Evolutionary conservation across 164 flowering plant genomes (phyloP).

Genomic region (Kingdonia uniflora): DNA sequence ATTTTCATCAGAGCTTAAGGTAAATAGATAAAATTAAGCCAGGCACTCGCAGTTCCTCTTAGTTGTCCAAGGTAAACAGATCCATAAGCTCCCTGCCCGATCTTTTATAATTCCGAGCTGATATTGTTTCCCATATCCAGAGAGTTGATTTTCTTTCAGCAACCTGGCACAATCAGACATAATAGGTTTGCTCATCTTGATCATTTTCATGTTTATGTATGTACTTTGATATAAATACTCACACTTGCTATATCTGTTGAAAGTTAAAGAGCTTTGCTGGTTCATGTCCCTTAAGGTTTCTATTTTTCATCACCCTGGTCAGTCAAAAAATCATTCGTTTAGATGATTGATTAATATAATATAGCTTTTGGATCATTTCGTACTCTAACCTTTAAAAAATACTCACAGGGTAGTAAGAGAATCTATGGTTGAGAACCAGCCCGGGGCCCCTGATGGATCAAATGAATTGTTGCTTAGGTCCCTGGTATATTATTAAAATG

Average conservation of each 20-base stretch:
- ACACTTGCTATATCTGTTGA: conserved; percentile 78
- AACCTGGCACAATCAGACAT: conserved; percentile 30
- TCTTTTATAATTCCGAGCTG: conserved; percentile 47
- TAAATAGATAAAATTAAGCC: no score
- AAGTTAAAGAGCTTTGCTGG: conserved; percentile 50
- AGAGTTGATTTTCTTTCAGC: conserved; percentile 59
- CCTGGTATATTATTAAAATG: conserved; percentile 17
- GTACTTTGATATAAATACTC: conserved; percentile 18
- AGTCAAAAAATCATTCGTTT: conserved; percentile 6
- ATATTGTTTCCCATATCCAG: conserved; percentile 52
- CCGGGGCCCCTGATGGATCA: conserved; percentile 53
- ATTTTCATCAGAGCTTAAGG: no score
- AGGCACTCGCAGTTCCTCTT: no score
- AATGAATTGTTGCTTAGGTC: conserved; percentile 88
- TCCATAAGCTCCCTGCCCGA: no score
- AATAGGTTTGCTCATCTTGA: no score
- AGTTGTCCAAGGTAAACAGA: no score
- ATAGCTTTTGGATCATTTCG: no score
- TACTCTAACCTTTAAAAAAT: neutral
- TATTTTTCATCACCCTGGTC: conserved; percentile 53
- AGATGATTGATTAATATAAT: neutral
- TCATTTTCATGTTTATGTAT: no score
- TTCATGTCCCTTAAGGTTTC: conserved; percentile 47
- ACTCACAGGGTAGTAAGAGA: conserved; percentile 87
- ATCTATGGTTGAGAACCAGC: conserved; percentile 67